Evolutionary conservation across 441 rosid genomes (phyloP), one percentile per base, ranked within the genome.

Genomic region (Erodium trifolium): DNA sequence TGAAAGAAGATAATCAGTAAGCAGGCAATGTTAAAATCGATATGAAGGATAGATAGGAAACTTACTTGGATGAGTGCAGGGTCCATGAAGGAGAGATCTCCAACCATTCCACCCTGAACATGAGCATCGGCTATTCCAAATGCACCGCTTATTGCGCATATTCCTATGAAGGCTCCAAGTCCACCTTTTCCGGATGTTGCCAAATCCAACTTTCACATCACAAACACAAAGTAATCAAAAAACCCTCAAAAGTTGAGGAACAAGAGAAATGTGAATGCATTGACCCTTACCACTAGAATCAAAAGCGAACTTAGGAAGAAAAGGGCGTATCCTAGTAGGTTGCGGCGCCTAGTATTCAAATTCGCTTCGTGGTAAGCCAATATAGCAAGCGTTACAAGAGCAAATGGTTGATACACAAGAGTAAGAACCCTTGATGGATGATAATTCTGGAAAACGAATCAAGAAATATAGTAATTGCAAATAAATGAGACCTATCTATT

Each of bases 361-460:
- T 76, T 85, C 37, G 87, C 84, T 75, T 83, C 89, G 49, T 78
- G 65, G 73, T 84, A 86, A 57, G 88, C 74, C 68, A 91, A 78
- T 19, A 81, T 59, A 7, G 82, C 80, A 18, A 84, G 71, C 7
- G 92, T 81, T 74, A 77, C 84, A 18, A 85, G 68, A 5, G 91
- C 92, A 68, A 87, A 89, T 13, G 97, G 88, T 73, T 87, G 88
- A 76, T 89, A 87, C 11, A 86, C 91, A 49, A 91, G 91, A 55
- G 91, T 75, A 57, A 91, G 91, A 41, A 89, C 83, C 66, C 91
- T 86, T n/a, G 91, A 75, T 0, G 96, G 79, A 72, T 88, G 96
- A 70, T 87, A 91, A 9, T 60, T 49, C 93, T 89, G 83, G 79
- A 11, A 8, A 41, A 41, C 10, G 47, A 41, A 2, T 23, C 27